Percentiles rank a stretch among this genome's conserved stretches.
phyloP scores from a whole-genome alignment of 495 filamentous ascomycete species.

The Penicillium bovifimosum region DNA sequence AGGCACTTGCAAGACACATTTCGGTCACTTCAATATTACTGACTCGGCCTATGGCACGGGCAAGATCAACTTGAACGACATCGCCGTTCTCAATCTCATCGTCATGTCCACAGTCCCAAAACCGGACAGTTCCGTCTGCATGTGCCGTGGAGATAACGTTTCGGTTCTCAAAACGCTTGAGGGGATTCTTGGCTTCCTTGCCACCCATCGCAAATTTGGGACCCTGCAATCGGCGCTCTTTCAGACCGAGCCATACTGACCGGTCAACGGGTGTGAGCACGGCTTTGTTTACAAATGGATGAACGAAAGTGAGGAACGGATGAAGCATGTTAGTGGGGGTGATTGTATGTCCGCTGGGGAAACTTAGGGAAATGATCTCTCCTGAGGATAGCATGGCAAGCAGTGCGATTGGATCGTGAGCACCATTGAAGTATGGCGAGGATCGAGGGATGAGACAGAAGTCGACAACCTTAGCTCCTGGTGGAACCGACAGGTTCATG shows the following conservation, averaged over 20 bases:
- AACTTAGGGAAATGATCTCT: slow-evolving; percentile 81
- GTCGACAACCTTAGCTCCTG: slow-evolving; percentile 70
- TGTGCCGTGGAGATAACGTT: slow-evolving; percentile 80
- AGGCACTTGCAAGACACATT: slow-evolving; percentile 68
- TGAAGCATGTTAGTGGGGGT: slow-evolving; percentile 87
- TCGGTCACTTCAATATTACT: slow-evolving; percentile 70
- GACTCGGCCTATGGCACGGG: slow-evolving; percentile 73
- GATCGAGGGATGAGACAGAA: slow-evolving; percentile 76
- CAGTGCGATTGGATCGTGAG: slow-evolving; percentile 82
- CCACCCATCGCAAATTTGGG: slow-evolving; percentile 73
- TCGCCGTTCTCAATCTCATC: slow-evolving; percentile 88
- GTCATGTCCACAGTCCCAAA: slow-evolving; percentile 86
- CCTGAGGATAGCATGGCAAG: slow-evolving; percentile 76
- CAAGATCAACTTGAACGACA: slow-evolving; percentile 78
- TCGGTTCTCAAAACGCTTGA: slow-evolving; percentile 71
- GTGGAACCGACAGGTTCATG: slow-evolving; percentile 68
- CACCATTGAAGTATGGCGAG: slow-evolving; percentile 79
- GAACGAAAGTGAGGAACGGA: slow-evolving; percentile 72
- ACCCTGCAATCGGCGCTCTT: slow-evolving; percentile 66
- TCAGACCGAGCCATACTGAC: slow-evolving; percentile 82
- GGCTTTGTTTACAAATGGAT: slow-evolving; percentile 75
- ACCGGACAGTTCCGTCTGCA: slow-evolving; percentile 75
- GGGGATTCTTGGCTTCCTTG: slow-evolving; percentile 55
- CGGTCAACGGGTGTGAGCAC: slow-evolving; percentile 64
- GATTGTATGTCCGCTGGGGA: slow-evolving; percentile 86